Percentiles rank a stretch among this genome's conserved stretches.
phyloP scores from a whole-genome alignment of 192 early-diverging fungal genomes.

The Coemansia umbellata region DNA sequence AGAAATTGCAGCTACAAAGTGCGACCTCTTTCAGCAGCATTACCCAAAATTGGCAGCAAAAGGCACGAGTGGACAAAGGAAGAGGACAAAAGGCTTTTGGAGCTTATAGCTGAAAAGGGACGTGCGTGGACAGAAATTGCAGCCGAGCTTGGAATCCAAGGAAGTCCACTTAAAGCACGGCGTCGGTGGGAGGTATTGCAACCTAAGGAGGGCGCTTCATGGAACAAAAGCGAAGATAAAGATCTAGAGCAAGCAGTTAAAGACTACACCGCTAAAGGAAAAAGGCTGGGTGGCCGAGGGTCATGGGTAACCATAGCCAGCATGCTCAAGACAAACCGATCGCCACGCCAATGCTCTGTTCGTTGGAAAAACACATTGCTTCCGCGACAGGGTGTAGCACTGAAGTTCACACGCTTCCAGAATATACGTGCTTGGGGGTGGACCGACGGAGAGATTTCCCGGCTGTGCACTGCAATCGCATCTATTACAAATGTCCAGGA shows the following conservation, averaged over 20 bases:
- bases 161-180: slow-evolving; percentile 19
- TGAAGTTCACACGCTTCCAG: slow-evolving; percentile 22
- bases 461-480: slow-evolving; percentile 7
- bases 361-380: slow-evolving; percentile 33
- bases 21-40: too few relatives aligned
- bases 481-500: slow-evolving; percentile 3
- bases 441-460: slow-evolving; percentile 9
- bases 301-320: slow-evolving; percentile 26
- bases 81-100: slow-evolving; percentile 11
- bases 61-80: slow-evolving; percentile 36
- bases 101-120: slow-evolving; percentile 15
- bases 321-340: slow-evolving; percentile 19
- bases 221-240: slow-evolving; percentile 29
- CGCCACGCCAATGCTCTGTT: slow-evolving; percentile 28
- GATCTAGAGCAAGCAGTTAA: slow-evolving; percentile 18
- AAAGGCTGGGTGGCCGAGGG: slow-evolving; percentile 1
- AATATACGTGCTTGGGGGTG: slow-evolving; percentile 28
- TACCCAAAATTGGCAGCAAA: too few relatives aligned
- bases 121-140: slow-evolving; percentile 27
- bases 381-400: slow-evolving; percentile 21
- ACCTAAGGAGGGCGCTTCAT: slow-evolving; percentile 6
- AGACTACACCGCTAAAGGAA: slow-evolving; percentile 6
- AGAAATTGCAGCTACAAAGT: too few relatives aligned
- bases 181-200: slow-evolving; percentile 34
- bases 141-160: slow-evolving; percentile 19